Base-by-base conservation (phyloP, 495 filamentous ascomycete species). In the Lasiosphaeria ovina region DNA sequence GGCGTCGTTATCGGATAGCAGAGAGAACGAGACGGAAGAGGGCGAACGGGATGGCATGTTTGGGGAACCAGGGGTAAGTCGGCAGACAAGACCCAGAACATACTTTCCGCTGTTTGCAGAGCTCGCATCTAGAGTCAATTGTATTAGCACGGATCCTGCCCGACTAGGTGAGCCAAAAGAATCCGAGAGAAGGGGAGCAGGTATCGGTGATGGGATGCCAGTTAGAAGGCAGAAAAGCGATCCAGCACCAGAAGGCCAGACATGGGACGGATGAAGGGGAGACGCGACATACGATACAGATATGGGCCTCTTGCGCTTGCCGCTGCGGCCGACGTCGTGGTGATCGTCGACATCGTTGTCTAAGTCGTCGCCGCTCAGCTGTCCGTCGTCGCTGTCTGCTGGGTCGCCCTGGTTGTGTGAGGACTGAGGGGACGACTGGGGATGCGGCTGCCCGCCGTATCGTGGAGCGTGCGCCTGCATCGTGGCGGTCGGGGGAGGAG, bases 101-200 rank as follows among this genome's bases (percentile, higher is more conserved):
- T 65, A 88, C 85, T 76, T 94, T 94, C 68, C 90, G 81, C 72
- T 89, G 86, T 72, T 93, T 94, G 77, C 90, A 93, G 44, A 89
- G 77, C 69, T 93, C 90, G 66, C 90, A 93, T 60, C 87, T 89
- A 35, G 62, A 6, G 9, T 35, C 36, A 48, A 11, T 14, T 3
- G 9, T 34, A 32, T 60, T 34, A 50, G 48, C 56, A n/a, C 4
- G 5, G 7, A n/a, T n/a, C 5, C 12, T n/a, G 12, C 5, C 5
- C 44, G 12, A 9, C 38, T 42, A 35, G 24, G 31, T 33, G 31
- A 12, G 31, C 31, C 50, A 52, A 9, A 31, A 4, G 31, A 34
- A 11, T 8, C 14, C 31, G 50, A 31, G 51, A 16, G 11, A 32
- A 34, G 51, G 11, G 8, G 1, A 12, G 34, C 12, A 47, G 6